A percentile compares a stretch with the other conserved stretches of the same genome.
These are phyloP conservation scores for Aspergillus diversus DNA, from an alignment of 495 filamentous ascomycete genomes.

Conservation along the genomic window DNA sequence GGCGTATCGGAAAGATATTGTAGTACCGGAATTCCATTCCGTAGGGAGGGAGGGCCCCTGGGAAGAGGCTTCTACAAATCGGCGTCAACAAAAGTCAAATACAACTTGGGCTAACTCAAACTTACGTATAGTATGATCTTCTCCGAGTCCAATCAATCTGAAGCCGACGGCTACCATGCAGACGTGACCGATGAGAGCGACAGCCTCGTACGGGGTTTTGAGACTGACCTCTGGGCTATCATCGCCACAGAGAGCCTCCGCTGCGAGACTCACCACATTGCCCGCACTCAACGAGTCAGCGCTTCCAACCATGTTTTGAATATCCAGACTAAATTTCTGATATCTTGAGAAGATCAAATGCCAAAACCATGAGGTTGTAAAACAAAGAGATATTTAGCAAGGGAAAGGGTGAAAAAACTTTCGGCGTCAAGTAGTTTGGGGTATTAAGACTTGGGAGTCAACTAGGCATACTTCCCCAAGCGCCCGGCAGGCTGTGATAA, in stretches of 20 bases:
- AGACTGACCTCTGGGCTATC: constrained; percentile 51
- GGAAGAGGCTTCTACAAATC: constrained; percentile 49
- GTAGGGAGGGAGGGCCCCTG: constrained; percentile 63
- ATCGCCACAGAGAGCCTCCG: constrained; percentile 34
- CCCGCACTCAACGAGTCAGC: constrained; percentile 31
- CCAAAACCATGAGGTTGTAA: no score
- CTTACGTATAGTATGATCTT: constrained; percentile 72
- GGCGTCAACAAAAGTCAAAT: not conserved
- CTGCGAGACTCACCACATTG: constrained; percentile 39
- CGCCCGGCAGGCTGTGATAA: no score
- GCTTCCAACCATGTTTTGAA: constrained; percentile 32
- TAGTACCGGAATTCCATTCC: constrained; percentile 75
- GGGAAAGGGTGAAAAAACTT: no score
- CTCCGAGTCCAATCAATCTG: constrained; percentile 77
- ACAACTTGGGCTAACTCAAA: not conserved
- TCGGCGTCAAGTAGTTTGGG: no score
- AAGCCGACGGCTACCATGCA: constrained; percentile 82
- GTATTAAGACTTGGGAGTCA: no score
- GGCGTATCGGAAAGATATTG: constrained; percentile 82
- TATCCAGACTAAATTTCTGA: no score
- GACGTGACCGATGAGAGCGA: constrained; percentile 84
- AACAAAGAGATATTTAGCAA: no score
- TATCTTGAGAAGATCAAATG: no score
- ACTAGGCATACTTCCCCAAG: no score
- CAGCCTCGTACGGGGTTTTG: constrained; percentile 78